These are phyloP conservation scores for Phlebiopsis flavidoalba DNA, from an alignment of 768 basidiomycete species.

Conservation along the genomic window DNA sequence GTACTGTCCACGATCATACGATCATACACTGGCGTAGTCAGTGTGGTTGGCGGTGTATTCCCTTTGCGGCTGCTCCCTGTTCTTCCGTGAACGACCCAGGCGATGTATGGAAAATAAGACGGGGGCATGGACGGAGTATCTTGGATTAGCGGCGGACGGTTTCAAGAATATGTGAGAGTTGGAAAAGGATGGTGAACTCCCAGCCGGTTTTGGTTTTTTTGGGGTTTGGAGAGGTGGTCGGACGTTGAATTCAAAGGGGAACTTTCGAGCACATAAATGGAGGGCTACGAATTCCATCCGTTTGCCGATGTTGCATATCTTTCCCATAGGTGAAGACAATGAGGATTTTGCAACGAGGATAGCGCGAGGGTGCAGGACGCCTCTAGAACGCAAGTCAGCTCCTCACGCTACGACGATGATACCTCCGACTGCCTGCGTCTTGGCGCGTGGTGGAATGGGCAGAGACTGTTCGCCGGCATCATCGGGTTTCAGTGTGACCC, in stretches of 20 bases:
- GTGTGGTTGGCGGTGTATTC: neutral
- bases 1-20: constrained; percentile 17
- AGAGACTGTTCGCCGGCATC: neutral
- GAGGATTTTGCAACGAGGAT: constrained; percentile 11
- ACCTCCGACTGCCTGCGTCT: neutral
- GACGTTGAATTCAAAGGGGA: constrained; percentile 4
- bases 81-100: constrained; percentile 14
- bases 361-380: constrained; percentile 3
- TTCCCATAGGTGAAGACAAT: constrained; percentile 11
- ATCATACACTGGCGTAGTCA: constrained; percentile 5
- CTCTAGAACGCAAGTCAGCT: constrained; percentile 1
- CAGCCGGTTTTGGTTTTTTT: too few species aligned
- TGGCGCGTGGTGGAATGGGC: neutral
- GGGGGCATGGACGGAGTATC: constrained; percentile 18
- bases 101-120: constrained; percentile 21
- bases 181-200: neutral
- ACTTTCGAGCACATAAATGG: constrained; percentile 6
- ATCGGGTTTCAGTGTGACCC: neutral
- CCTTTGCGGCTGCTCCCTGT: neutral
- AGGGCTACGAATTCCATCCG: neutral
- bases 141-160: neutral
- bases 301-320: neutral
- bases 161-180: neutral
- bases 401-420: neutral
- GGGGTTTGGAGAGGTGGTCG: neutral